Conservation (phyloP, 768 basidiomycete species). For the Termitomyces sp. region DNA sequence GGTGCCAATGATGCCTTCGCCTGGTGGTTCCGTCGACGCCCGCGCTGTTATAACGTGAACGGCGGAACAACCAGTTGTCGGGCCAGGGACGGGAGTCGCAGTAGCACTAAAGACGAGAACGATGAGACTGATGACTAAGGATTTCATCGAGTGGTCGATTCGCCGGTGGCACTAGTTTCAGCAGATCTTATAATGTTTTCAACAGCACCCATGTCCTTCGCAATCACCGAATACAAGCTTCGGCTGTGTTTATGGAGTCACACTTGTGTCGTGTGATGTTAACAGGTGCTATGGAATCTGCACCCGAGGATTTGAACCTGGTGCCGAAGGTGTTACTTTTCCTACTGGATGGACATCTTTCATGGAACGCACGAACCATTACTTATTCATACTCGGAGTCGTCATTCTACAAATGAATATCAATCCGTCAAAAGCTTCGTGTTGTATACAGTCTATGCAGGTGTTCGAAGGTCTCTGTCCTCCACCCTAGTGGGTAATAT, state of each 20-base stretch:
- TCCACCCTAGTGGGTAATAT: not conserved
- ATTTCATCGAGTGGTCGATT: conserved; percentile 1
- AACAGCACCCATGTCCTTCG: not conserved
- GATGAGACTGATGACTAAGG: not conserved
- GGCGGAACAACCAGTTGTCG: conserved; percentile 12
- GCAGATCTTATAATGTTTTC: not conserved
- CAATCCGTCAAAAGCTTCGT: not conserved
- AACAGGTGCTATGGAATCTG: not conserved
- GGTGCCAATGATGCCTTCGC: conserved; percentile 16
- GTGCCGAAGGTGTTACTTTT: not conserved
- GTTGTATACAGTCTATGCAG: not conserved
- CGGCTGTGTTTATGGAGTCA: not conserved
- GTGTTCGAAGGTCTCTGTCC: not conserved
- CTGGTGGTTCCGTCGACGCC: conserved; percentile 15
- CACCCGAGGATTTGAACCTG: not conserved
- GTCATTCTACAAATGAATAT: not conserved
- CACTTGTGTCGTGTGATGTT: conserved; percentile 1
- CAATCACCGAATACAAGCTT: not conserved
- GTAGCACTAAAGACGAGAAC: not conserved
- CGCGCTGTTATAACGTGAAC: conserved; percentile 18
- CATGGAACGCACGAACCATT: not conserved
- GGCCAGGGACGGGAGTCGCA: conserved; percentile 7
- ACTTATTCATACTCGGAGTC: not conserved
- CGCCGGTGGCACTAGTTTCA: not conserved
- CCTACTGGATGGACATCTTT: not conserved